Evolutionary conservation across 129 eudicot species (phyloP).

Genomic region (Centaurea solstitialis): DNA sequence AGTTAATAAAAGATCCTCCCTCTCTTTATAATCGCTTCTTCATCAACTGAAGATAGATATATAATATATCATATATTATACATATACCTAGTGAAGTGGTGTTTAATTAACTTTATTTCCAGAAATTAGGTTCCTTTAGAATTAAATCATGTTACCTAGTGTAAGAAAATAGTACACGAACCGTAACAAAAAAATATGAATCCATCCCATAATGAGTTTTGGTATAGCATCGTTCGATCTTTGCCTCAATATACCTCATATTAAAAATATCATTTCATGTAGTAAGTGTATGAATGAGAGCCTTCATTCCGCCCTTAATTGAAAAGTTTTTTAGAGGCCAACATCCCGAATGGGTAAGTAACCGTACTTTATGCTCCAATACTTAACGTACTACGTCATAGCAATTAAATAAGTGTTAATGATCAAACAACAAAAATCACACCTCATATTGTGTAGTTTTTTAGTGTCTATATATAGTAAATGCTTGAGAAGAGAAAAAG

Average conservation of each 20-base stretch:
- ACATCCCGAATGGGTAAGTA: too few relatives aligned
- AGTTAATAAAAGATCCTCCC: background rate
- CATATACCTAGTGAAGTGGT: slow-evolving; percentile 48
- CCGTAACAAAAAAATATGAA: background rate
- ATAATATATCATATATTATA: too few relatives aligned
- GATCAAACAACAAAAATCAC: background rate
- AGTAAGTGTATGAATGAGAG: background rate
- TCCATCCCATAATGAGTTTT: background rate
- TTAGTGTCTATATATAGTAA: too few relatives aligned
- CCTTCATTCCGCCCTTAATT: background rate
- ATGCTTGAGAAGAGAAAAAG: background rate
- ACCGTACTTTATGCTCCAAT: too few relatives aligned
- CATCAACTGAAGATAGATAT: background rate
- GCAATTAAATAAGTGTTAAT: background rate
- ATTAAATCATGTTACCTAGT: background rate
- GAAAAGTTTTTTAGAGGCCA: too few relatives aligned
- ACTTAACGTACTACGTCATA: background rate
- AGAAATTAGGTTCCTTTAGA: slow-evolving; percentile 53
- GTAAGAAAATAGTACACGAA: background rate
- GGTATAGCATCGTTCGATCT: background rate
- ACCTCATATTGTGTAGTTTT: too few relatives aligned
- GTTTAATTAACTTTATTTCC: slow-evolving; percentile 31
- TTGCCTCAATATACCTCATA: background rate
- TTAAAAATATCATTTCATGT: too few relatives aligned
- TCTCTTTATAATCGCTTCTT: too few relatives aligned